Base-by-base conservation (phyloP, 192 early-diverging fungal genomes). In the Chytriomyces confervae region DNA sequence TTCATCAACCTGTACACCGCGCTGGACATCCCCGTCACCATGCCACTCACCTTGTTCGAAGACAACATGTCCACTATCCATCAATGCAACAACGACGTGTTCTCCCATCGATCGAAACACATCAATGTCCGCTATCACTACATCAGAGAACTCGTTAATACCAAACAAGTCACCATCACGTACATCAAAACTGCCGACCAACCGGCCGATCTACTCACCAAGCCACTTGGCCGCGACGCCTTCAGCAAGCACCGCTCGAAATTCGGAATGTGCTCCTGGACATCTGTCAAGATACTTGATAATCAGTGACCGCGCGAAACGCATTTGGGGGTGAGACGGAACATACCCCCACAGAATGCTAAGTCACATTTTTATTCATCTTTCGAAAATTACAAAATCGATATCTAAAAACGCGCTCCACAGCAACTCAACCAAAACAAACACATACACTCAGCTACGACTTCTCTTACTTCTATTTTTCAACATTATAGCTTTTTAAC, bases 1-100 rank as follows among this genome's bases (percentile, higher is more conserved):
- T 36, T 57, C 53, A 57, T 57, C 20, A 57, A 57, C 53, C 3
- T 57, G 13, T 57, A 57, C 53, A 57, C 53, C 53, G 20, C 53
- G 20, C 11, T 57, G 0, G 20, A 0, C 53, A 11, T 57, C 3
- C 53, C 53, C 53, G 3, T 57, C 0, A 0, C 0, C 0, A 36
- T 36, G 0, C 29, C 29, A 18, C 53, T 57, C 53, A 57, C 53
- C 53, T 18, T 57, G 13, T 57, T 57, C 1, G 53, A 57, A 57
- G 72, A 73, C 72, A 73, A 73, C 72, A 61, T 6, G 61, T 62
- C 60, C 3, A 73, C 53, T 0, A 62, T 73, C 9, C 23, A 53
- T 43, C 72, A 73, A 73, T 76, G 64, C 62, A 64, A 48, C 9
- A 65, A 49, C 45, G 62, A 76, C 50, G 49, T 76, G 48, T 76